A percentile compares a stretch with the other conserved stretches of the same genome.
Conservation (phyloP, 768 basidiomycete genomes). For the Udeniomyces megalosporus region DNA sequence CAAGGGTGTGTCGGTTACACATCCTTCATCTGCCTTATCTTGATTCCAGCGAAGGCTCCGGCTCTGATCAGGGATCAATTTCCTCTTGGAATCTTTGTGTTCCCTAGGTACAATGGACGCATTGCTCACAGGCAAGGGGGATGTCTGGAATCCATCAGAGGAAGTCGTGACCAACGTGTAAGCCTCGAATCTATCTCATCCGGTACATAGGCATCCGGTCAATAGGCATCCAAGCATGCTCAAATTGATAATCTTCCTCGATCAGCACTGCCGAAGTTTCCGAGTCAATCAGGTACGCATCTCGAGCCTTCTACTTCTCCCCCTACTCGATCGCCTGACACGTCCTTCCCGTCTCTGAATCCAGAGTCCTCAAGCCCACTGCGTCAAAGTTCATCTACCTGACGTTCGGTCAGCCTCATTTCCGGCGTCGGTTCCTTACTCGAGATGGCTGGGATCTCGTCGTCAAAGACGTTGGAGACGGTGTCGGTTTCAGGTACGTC, state of each 20-base stretch:
- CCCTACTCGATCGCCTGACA: not conserved
- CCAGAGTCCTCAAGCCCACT: constrained; percentile 2
- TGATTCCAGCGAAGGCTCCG: not conserved
- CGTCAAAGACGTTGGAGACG: no score
- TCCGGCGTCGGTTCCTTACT: constrained; percentile 52
- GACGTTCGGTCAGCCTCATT: constrained; percentile 81
- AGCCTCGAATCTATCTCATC: not conserved
- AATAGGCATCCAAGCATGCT: not conserved
- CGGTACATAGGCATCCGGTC: not conserved
- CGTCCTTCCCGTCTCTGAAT: not conserved
- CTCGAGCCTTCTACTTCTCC: not conserved
- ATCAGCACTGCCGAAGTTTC: no score
- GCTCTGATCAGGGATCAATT: not conserved
- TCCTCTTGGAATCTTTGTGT: not conserved
- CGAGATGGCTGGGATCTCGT: constrained; percentile 25
- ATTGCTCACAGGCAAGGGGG: not conserved
- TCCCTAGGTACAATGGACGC: constrained; percentile 55
- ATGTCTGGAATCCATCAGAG: constrained; percentile 38
- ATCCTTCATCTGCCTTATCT: not conserved
- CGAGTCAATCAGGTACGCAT: no score
- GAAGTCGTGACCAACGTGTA: constrained; percentile 28
- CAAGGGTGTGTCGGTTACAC: constrained; percentile 46
- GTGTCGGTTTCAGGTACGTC: no score
- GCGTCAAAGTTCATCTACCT: constrained; percentile 18
- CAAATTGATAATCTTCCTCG: no score